Evolutionary conservation across 192 early-diverging fungal genomes (phyloP), one percentile per base, ranked within the genome.

Genomic region (Mortierella hygrophila): DNA sequence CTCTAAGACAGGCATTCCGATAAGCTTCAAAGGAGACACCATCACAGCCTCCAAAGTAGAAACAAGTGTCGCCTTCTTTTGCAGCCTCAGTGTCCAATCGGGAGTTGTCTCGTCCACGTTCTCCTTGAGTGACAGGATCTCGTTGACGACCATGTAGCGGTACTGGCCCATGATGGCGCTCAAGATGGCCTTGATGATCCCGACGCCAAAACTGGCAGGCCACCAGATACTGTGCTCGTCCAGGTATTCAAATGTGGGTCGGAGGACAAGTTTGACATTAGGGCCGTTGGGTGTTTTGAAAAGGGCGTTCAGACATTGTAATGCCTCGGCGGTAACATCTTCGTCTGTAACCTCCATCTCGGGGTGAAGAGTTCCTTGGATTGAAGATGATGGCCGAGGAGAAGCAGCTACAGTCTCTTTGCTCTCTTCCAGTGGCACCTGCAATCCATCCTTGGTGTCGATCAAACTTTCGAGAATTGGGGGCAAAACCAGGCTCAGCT

Each of bases 401-500:
- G 76, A 75, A 3, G 44, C 21, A 11, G 75, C 29, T 18, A 63
- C 23, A 9, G 40, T 15, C 10, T 35, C 46, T 7, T 16, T 23
- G 16, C 20, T 16, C 4, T 54, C 52, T 29, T 82, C 75, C 68
- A 77, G 35, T 7, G 46, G 15, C 7, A 76, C 70, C 1, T 77
- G 75, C 47, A 82, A 65, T 13, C 79, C 78, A 21, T 79, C 79
- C 47, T 73, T 81, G 26, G 84, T 35, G 29, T 89, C 77, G 76
- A 82, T 82, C 49, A 89, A 72, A 47, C 78, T 78, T 32, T 88
- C 70, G 41, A 89, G 82, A 3, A 95, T 82, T 4, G 94, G 85
- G 29, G 89, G 89, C 15, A 94, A 76, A 35, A 95, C 91, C 52
- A 89, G 79, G 15, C 89, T 83, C 38, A 95, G 85, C 76, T 95